Evolutionary conservation across 768 basidiomycete species (phyloP), one percentile per base, ranked within the genome.

Genomic region (Boletus eberwhitei): DNA sequence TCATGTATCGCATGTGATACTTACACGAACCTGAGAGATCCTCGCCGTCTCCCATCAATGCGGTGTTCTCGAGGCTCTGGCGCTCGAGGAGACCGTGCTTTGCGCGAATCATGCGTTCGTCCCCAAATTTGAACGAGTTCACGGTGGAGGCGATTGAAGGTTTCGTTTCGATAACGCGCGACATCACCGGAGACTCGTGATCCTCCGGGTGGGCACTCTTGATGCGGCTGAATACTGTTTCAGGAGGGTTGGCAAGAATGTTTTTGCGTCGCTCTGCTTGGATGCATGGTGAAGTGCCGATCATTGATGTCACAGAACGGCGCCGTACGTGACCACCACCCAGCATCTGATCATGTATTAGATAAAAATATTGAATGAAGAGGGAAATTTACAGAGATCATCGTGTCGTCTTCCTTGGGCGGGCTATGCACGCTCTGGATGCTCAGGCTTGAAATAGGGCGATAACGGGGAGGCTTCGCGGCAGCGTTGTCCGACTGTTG

Each of bases 321-420:
- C 88, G 83, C 31, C 85, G 83, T 48, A 88, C 83, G 50, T 83
- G 86, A 3, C 86, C 88, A 50, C 88, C 90, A 46, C 86, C 89
- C 34, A 91, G 73, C 88, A 92, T 90, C 86, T 89, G 56, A 1
- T 37, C 7, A n/a, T 43, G 9, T 24, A 38, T 54, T 26, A 54
- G 49, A 24, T 12, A 57, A 50, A 21, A 46, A 29, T 52, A 26
- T 2, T 26, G 37, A 48, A 32, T 5, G 12, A 5, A 16, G 8
- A 32, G 11, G 21, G n/a, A 26, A 8, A 72, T 84, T 64, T 68
- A 89, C 87, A 37, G 80, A 82, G 44, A 91, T 86, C 88, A 90
- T 89, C 0, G 90, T 91, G 59, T 91, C 89, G 54, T 90, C 87
- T 26, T 90, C 88, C 58, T 76, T 77, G 41, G 71, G 69, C 0